A percentile compares a stretch with the other conserved stretches of the same genome.
These are phyloP conservation scores for Patellifolia procumbens DNA, from an alignment of 179 eudicot species.

Conservation along the genomic window DNA sequence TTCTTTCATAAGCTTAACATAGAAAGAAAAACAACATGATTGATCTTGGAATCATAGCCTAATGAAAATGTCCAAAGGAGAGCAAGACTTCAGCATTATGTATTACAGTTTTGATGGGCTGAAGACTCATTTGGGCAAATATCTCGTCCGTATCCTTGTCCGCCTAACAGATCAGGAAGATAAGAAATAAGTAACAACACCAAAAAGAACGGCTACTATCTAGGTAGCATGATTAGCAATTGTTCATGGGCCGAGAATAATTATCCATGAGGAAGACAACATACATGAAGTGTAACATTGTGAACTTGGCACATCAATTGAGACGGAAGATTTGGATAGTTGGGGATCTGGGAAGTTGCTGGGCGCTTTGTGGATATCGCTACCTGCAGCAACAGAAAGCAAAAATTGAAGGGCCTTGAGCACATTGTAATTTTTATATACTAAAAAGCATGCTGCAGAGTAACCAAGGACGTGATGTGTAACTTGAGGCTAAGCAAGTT, in stretches of 20 bases:
- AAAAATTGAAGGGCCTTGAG: neutral
- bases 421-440: neutral
- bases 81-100: neutral
- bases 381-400: conserved; percentile 49
- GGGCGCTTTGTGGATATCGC: conserved; percentile 81
- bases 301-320: conserved; percentile 93
- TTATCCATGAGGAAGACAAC: conserved; percentile 5
- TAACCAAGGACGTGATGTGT: too few relatives aligned
- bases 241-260: neutral
- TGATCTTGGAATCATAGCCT: neutral
- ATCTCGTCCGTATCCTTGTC: conserved; percentile 96
- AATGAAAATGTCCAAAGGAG: neutral
- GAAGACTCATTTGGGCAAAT: conserved; percentile 97
- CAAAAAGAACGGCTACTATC: neutral
- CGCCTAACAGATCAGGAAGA: conserved; percentile 52
- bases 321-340: conserved; percentile 87
- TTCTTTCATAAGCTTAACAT: neutral
- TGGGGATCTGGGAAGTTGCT: conserved; percentile 85
- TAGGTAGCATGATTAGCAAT: neutral
- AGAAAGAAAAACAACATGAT: neutral
- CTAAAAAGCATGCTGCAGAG: neutral
- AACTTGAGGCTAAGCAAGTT: too few relatives aligned
- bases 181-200: neutral
- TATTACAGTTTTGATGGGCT: conserved; percentile 75
- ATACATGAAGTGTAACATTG: conserved; percentile 87